Percentiles rank a stretch among this genome's conserved stretches.
Evolutionary conservation across 2,329 filamentous ascomycete genomes (phyloP).

Genomic region (Catunica adiposa): DNA sequence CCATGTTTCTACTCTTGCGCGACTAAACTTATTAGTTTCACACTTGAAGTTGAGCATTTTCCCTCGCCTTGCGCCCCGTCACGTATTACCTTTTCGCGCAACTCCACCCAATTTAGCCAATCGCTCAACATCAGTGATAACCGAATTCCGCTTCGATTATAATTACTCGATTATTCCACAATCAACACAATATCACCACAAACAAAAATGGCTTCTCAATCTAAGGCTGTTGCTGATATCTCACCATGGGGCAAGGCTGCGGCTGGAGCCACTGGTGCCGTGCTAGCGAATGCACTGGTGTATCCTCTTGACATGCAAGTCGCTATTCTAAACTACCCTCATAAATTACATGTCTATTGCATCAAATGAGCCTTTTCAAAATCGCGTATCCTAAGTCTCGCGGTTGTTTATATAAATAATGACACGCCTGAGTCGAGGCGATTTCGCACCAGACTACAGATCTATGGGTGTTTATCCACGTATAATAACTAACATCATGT

Average conservation of each 20-base stretch:
- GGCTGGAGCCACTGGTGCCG: conserved; percentile 80
- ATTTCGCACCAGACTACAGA: too few relatives aligned
- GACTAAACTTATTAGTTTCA: too few relatives aligned
- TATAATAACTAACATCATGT: conserved; percentile 8
- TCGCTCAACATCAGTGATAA: neutral
- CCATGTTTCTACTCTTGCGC: too few relatives aligned
- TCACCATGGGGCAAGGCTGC: conserved; percentile 89
- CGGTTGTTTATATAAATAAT: neutral
- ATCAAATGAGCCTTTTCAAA: neutral
- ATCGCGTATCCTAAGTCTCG: too few relatives aligned
- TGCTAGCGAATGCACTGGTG: conserved; percentile 85
- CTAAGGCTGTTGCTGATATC: conserved; percentile 47
- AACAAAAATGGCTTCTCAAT: conserved; percentile 34
- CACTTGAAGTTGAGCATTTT: too few relatives aligned
- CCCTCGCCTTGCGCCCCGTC: too few relatives aligned
- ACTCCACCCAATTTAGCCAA: too few relatives aligned
- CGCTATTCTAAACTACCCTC: neutral
- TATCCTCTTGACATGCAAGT: conserved; percentile 93
- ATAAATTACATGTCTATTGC: neutral
- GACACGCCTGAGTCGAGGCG: too few relatives aligned
- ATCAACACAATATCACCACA: neutral
- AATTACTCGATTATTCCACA: neutral
- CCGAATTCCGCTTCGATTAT: neutral
- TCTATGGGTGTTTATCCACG: too few relatives aligned
- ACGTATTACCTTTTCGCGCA: too few relatives aligned